Evolutionary conservation across 2,329 filamentous ascomycete species (phyloP).

Genomic region (Fusarium fujikuroi): DNA sequence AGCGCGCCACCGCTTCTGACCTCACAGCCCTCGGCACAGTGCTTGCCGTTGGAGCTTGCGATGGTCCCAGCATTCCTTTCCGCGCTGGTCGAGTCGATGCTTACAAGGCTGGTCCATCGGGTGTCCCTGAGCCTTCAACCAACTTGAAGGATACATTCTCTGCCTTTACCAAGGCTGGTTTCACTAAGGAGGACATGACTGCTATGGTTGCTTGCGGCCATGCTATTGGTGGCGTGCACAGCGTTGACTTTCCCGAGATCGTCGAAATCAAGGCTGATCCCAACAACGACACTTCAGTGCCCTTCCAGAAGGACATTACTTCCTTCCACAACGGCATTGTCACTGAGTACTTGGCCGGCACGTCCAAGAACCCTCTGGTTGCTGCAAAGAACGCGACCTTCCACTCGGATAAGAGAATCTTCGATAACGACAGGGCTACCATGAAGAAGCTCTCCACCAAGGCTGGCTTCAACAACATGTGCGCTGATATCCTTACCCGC

Average conservation of each 20-base stretch:
- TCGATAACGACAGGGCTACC: conserved; percentile 57
- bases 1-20: conserved; percentile 39
- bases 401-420: conserved; percentile 57
- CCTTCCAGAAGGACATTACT: conserved; percentile 51
- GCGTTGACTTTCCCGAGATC: conserved; percentile 55
- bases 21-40: conserved; percentile 48
- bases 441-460: conserved; percentile 49
- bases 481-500: conserved; percentile 45
- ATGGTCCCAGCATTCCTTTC: conserved; percentile 42
- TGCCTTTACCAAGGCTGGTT: conserved; percentile 48
- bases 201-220: conserved; percentile 51
- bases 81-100: conserved; percentile 48
- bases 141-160: conserved; percentile 40
- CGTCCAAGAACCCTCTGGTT: conserved; percentile 56
- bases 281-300: conserved; percentile 45
- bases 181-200: conserved; percentile 50
- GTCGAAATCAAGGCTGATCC: neutral
- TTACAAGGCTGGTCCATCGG: conserved; percentile 39
- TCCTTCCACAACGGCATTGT: conserved; percentile 58
- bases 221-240: conserved; percentile 56
- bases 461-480: conserved; percentile 51
- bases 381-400: conserved; percentile 51
- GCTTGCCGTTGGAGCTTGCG: conserved; percentile 55
- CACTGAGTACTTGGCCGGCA: conserved; percentile 55
- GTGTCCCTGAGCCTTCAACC: conserved; percentile 48